A percentile compares a stretch with the other conserved stretches of the same genome.
phyloP scores from a whole-genome alignment of 1,139 yeast genomes.

The Suhomyces bribrorum region DNA sequence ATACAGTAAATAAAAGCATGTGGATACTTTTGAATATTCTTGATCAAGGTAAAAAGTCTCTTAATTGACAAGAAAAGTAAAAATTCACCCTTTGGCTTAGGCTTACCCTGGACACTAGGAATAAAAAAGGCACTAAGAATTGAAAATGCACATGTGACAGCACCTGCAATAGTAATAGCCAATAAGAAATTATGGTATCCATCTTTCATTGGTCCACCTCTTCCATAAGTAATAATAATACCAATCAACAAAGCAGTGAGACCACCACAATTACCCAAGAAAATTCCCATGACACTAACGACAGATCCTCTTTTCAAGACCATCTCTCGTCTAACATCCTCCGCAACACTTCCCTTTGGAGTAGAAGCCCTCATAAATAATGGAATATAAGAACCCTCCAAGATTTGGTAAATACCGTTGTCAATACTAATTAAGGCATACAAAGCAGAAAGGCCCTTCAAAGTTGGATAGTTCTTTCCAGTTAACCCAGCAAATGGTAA shows the following conservation, averaged over 20 bases:
- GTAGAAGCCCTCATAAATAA: conserved; percentile 38
- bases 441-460: conserved; percentile 31
- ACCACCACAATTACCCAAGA: conserved; percentile 44
- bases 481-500: conserved; percentile 41
- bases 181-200: conserved; percentile 40
- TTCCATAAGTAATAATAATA: conserved; percentile 36
- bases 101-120: conserved; percentile 35
- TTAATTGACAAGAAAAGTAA: conserved; percentile 28
- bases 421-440: conserved; percentile 34
- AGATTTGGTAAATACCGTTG: conserved; percentile 38
- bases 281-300: conserved; percentile 43
- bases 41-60: conserved; percentile 27
- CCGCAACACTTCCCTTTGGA: conserved; percentile 21
- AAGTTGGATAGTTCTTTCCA: conserved; percentile 21
- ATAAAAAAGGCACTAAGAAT: conserved; percentile 29
- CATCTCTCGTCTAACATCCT: conserved; percentile 26
- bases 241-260: conserved; percentile 42
- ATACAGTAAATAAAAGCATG: conserved; percentile 42
- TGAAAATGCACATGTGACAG: conserved; percentile 33
- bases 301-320: conserved; percentile 36
- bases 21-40: conserved; percentile 32
- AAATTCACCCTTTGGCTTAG: conserved; percentile 26
- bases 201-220: conserved; percentile 28
- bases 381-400: conserved; percentile 48
- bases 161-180: conserved; percentile 46